Evolutionary conservation across 2,329 filamentous ascomycete genomes (phyloP), one percentile per base, ranked within the genome.

Genomic region (Pyrenophora seminiperda): DNA sequence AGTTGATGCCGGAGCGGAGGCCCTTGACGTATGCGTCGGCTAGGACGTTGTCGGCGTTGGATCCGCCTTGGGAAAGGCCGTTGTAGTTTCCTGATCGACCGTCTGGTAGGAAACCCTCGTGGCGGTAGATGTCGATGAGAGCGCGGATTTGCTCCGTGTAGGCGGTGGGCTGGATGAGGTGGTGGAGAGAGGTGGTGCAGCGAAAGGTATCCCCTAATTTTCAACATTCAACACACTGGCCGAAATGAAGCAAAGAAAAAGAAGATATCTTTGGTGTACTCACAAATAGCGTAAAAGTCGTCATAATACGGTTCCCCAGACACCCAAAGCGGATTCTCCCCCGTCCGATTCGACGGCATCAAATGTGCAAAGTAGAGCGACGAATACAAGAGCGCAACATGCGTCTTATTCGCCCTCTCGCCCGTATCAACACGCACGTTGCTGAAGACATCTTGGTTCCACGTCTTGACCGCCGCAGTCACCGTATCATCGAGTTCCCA

Each of bases 11-110:
- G 2, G 42, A 44, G 1, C 79, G 76, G 3, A 89, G 79, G 0
- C 85, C 85, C 65, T 90, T 89, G 19, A 88, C 79, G 56, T 83
- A 89, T 0, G 86, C 86, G 63, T 90, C 87, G 2, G 86, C 86
- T 17, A 90, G 80, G 5, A 90, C 80, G 51, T 87, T 89, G 65
- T 90, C 87, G 3, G 83, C 81, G 62, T 89, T 89, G 11, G 81
- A 85, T 7, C 87, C 87, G 11, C 85, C 87, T 64, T 90, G 87
- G 0, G 82, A 82, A 13, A 82, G 80, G 17, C 87, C 87, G 53
- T 88, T 89, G 73, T 77, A 85, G 66, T 88, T 85, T 1, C 83
- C 86, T 0, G 84, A 87, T 7, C 86, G 80, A 0, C 78, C 85
- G 59, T 88, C 85, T 0, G 85, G 85, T 59, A 87, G 74, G 58